Evolutionary conservation across 257 asterid genomes (phyloP).

Genomic region (Mentha longifolia): DNA sequence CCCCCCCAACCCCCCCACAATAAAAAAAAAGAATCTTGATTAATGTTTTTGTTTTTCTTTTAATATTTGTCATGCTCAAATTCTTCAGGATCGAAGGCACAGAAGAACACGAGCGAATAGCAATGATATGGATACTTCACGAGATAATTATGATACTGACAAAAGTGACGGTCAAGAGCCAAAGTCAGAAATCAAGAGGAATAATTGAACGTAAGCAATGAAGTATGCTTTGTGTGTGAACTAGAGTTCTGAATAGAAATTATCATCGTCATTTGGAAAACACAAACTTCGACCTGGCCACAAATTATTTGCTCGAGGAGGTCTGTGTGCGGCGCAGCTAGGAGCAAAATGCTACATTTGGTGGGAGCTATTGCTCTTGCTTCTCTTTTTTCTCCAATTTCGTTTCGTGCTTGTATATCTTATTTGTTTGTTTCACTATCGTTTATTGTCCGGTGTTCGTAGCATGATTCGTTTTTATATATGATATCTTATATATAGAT

Average conservation of each 20-base stretch:
- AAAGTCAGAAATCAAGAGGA: conserved; percentile 42
- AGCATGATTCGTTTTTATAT: conserved; percentile 33
- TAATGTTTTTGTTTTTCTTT: neutral
- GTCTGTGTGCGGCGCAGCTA: neutral
- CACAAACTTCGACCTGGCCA: neutral
- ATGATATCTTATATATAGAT: conserved; percentile 35
- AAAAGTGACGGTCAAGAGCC: conserved; percentile 68
- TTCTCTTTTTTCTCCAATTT: neutral
- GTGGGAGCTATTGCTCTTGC: conserved; percentile 22
- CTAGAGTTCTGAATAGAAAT: no score
- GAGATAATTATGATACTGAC: conserved; percentile 59
- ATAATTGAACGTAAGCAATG: conserved; percentile 4
- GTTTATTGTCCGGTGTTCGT: neutral
- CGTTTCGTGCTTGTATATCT: neutral
- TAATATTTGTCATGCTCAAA: conserved; percentile 1
- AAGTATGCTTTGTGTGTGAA: no score
- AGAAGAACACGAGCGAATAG: conserved; percentile 69
- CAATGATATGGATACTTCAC: conserved; percentile 63
- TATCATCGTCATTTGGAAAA: neutral
- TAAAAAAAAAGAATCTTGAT: neutral
- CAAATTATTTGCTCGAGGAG: conserved; percentile 14
- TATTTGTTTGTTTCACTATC: neutral
- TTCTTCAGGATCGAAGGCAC: conserved; percentile 81
- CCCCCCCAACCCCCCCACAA: no score
- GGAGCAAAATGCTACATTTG: conserved; percentile 3